A percentile compares a stretch with the other conserved stretches of the same genome.
phyloP scores from a whole-genome alignment of 2,329 filamentous ascomycete species.

The Aureobasidium sp. region DNA sequence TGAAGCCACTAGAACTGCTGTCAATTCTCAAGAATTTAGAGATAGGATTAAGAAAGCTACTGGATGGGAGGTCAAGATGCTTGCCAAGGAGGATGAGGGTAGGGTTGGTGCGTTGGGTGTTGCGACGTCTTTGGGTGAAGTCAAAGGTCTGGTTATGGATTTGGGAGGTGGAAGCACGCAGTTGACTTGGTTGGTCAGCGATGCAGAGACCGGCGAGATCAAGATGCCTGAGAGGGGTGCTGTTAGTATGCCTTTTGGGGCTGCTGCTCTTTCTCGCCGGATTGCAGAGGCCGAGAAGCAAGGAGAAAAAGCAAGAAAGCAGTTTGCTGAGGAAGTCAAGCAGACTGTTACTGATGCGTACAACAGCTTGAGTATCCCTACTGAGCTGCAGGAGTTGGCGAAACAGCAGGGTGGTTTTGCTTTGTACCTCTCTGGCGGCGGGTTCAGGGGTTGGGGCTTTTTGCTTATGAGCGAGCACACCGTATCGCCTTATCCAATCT shows the following conservation, averaged over 20 bases:
- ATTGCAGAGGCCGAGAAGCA: slow-evolving; percentile 38
- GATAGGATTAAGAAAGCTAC: slow-evolving; percentile 52
- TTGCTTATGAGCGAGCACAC: slow-evolving; percentile 72
- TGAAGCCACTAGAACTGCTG: slow-evolving; percentile 74
- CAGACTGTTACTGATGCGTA: slow-evolving; percentile 41
- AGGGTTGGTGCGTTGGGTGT: slow-evolving; percentile 76
- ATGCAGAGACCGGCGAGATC: slow-evolving; percentile 41
- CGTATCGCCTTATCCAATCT: slow-evolving; percentile 71
- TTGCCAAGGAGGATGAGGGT: slow-evolving; percentile 74
- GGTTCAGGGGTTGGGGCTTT: slow-evolving; percentile 85
- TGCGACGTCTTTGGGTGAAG: slow-evolving; percentile 59
- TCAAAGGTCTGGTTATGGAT: slow-evolving; percentile 79
- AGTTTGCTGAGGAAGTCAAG: slow-evolving; percentile 31
- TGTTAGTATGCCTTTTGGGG: slow-evolving; percentile 61
- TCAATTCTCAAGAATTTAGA: slow-evolving; percentile 63
- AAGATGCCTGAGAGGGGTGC: slow-evolving; percentile 45
- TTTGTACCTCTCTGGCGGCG: slow-evolving; percentile 80
- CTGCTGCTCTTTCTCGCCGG: slow-evolving; percentile 53
- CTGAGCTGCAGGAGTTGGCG: slow-evolving; percentile 38
- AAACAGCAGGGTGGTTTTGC: slow-evolving; percentile 46
- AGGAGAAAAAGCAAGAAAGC: slow-evolving; percentile 31
- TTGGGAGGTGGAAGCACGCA: slow-evolving; percentile 70
- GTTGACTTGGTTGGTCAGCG: slow-evolving; percentile 52
- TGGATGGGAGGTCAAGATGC: slow-evolving; percentile 60
- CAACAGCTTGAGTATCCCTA: slow-evolving; percentile 45